phyloP scores from a whole-genome alignment of 2,329 filamentous ascomycete species.

The Macrophomina pseudophaseolina region DNA sequence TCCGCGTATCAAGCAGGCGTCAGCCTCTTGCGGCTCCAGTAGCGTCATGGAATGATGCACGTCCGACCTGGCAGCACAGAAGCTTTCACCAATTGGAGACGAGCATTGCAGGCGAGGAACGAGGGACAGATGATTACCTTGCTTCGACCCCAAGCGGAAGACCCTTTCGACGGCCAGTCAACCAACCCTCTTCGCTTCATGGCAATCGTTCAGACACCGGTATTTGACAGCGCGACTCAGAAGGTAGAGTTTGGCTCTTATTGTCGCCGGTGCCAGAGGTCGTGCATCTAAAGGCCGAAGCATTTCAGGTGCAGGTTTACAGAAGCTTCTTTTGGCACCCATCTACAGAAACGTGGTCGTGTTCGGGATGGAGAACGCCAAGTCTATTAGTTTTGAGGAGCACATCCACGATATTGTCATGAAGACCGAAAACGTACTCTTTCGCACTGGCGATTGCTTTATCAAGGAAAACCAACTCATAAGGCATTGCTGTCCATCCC shows the following conservation, averaged over 20 bases:
- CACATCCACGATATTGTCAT: too few species aligned
- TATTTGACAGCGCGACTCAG: slow-evolving; percentile 21
- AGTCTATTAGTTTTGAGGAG: too few species aligned
- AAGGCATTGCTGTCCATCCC: too few species aligned
- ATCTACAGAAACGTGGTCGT: neutral
- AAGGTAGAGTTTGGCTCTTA: slow-evolving; percentile 27
- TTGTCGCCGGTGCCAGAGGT: slow-evolving; percentile 15
- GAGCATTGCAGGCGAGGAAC: neutral
- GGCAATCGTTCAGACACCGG: slow-evolving; percentile 30
- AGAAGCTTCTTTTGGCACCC: neutral
- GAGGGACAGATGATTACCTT: too few species aligned
- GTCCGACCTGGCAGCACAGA: slow-evolving; percentile 6
- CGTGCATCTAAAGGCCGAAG: neutral
- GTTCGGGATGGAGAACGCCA: neutral
- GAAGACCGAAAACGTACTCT: too few species aligned
- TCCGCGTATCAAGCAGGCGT: slow-evolving; percentile 29
- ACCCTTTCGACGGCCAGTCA: slow-evolving; percentile 22
- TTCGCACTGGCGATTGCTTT: too few species aligned
- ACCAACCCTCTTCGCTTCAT: slow-evolving; percentile 29
- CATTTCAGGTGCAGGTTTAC: slow-evolving; percentile 4
- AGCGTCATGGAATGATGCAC: slow-evolving; percentile 27
- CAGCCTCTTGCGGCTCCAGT: slow-evolving; percentile 28
- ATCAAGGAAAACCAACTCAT: too few species aligned
- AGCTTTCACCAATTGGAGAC: neutral
- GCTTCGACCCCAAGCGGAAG: neutral